Base-by-base conservation (phyloP, 1,284 basidiomycete genomes). In the Kwoniella shivajii region DNA sequence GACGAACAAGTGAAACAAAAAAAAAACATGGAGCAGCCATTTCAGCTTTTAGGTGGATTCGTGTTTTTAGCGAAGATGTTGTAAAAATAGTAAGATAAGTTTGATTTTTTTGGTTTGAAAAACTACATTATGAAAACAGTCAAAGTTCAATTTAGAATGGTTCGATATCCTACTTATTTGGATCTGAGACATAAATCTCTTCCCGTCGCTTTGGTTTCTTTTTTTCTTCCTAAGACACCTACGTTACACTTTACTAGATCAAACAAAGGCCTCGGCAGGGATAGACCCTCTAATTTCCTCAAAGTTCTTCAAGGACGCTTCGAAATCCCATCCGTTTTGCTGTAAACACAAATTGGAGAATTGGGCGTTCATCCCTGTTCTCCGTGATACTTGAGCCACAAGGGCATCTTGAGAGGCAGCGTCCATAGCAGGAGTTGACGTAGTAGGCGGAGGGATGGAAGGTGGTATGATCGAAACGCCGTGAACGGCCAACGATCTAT, bases 341-440 rank as follows among this genome's bases (percentile, higher is more conserved):
- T 84, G 81, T 56, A 95, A 77, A 71, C 92, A 94, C 60, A 94
- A 87, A n/a, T 86, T 80, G 0, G 89, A 83, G 69, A 84, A 93
- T 63, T 83, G 81, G 10, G 84, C 83, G 64, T 89, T 93, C 71
- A 96, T 80, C 13, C 85, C 82, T 0, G 92, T 93, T 43, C 83
- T 81, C 51, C 84, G 81, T 65, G 84, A 85, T 24, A 92, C 71
- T 66, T 88, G 83, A 9, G 65, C 61, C 59, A 88, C 65, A 36
- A 92, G 58, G 6, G 57, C 57, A 18, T 65, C 64, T 46, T 67
- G 59, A 27, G 58, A 49, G 1, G 56, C 55, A 22, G 38, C 42
- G 29, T 64, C 63, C 16, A 49, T n/a, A 7, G 31, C 50, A n/a
- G 52, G 53, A 39, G 48, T 38, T 43, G 47, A 26, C 10, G 54